Evolutionary conservation across 345 rosid genomes (phyloP), one percentile per base, ranked within the genome.

Genomic region (Salix brachista): DNA sequence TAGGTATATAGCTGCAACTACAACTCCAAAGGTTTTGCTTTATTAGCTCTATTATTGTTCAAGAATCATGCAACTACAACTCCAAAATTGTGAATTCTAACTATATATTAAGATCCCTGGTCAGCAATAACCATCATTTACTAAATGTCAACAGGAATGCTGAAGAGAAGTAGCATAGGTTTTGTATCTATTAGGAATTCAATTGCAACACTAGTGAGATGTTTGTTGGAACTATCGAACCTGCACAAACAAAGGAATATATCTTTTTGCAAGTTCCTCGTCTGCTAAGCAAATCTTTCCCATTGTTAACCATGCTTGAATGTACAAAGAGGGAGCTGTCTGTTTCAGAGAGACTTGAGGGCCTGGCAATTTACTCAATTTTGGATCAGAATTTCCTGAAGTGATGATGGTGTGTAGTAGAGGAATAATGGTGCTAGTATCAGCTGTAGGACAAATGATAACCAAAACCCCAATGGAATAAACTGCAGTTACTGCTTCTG

Each of bases 181-280:
- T 69, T 70, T 77, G 71, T 36, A 14, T 46, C 32, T 74, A 44
- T 23, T 28, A 61, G 66, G 65, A 68, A 23, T 42, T 37, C 13
- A 17, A 34, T 13, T 17, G 25, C 37, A 14, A 54, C 26, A 10
- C 19, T 37, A 44, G 67, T 26, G 13, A 67, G 36, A 68, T 26
- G 58, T 65, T 73, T 52, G 41, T 73, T 70, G 32, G 34, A 73
- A 71, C 30, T 58, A 72, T 56, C 77, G 48, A 75, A 91, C 99
- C 98, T 95, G 94, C 77, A 94, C 92, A 87, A 95, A 95, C 79
- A 93, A 84, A 69, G 94, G 98, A 83, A 93, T 91, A 71, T 93
- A 90, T 50, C 89, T 79, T 84, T 95, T 95, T 23, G 96, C 99
- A 79, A 91, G 94, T 80, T 91, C 91, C 78, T 87, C 97, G 69